Evolutionary conservation across 164 flowering plant genomes (phyloP), one percentile per base, ranked within the genome.

Genomic region (Vitis amurensis): DNA sequence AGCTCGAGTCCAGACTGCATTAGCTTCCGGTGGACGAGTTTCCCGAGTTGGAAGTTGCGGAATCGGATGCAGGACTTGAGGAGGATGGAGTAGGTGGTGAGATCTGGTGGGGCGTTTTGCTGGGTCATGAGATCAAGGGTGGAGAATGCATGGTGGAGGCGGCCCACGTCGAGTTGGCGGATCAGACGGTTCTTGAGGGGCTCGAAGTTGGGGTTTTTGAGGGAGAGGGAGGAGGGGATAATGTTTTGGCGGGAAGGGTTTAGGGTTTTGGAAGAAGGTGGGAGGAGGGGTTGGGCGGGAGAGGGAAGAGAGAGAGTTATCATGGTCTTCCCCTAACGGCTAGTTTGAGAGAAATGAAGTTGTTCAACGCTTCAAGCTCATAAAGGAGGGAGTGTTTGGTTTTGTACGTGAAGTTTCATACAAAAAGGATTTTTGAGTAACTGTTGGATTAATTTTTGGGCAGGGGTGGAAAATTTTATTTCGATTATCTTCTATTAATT

Each of bases 41-140:
- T 79, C 0, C 98, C 98, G 14, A 82, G 88, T 9, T 78, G 63
- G 70, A 88, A 84, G 63, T 76, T 74, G 8, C 83, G 84, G 19
- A 79, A 70, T 1, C 97, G 71, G 73, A 90, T 91, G 84, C 92
- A 87, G 44, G 90, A 82, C 55, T 86, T 89, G 83, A 93, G 93
- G 77, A 93, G 84, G 27, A 80, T 76, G 53, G 97, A 86, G 84
- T 78, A 88, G 50, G 83, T 72, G 71, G 78, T 51, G 68, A 87
- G 83, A 60, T 87, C 91, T 3, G 90, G 81, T 50, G 78, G 68
- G 67, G 74, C 48, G 5, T 80, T 76, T 2, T 78, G 74, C 10
- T 75, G 82, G 68, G 83, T 52, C 82, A 86, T 84, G 71, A 77
- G 68, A 67, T 88, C 79, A 3, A 92, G 87, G 59, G 87, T 73